Evolutionary conservation across 768 basidiomycete genomes (phyloP), one percentile per base, ranked within the genome.

Genomic region (Crassisporium funariophilum): DNA sequence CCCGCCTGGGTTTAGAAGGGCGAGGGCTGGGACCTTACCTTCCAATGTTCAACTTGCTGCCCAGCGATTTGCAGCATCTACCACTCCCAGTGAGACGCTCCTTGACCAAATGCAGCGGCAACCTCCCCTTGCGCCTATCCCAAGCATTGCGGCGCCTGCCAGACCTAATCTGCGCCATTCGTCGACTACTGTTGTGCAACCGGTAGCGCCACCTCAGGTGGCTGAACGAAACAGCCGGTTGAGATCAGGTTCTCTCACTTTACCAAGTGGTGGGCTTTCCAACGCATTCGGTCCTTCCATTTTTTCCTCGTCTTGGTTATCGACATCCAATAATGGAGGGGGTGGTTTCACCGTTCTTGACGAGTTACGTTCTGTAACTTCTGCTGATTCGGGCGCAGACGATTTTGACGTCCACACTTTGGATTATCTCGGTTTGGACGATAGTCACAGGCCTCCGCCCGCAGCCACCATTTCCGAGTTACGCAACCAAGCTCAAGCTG

Each of bases 11-110:
- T 95, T 93, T 67, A 83, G 91, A 73, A 84, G 94, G 76, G 91
- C 93, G 62, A 85, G 94, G 84, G 95, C 95, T 56, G 95, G 94
- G 47, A 98, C 95, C 76, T 82, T 98, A 62, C 95, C 95, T 71
- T 95, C 94, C 57, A 95, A 95, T 66, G 86, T 95, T 43, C 86
- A 88, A 62, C 84, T 92, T 57, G 88, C 87, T 48, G 85, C 91
- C 42, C 88, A 91, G 66, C 82, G 85, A 47, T 91, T 83, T 68
- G 85, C 84, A 21, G 83, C 84, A 47, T 78, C 83, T 19, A 78
- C 68, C 67, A 81, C 78, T 23, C 64, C 84, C 59, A 72, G 77
- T 50, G 75, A 75, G 41, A 67, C 73, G 17, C 62, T 76, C 20
- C 51, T 72, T 38, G 77, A 79, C 55, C 81, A 63, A 15, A 19